A percentile compares a stretch with the other conserved stretches of the same genome.
phyloP scores from a whole-genome alignment of 331 rosid species.

The Acacia concinna region DNA sequence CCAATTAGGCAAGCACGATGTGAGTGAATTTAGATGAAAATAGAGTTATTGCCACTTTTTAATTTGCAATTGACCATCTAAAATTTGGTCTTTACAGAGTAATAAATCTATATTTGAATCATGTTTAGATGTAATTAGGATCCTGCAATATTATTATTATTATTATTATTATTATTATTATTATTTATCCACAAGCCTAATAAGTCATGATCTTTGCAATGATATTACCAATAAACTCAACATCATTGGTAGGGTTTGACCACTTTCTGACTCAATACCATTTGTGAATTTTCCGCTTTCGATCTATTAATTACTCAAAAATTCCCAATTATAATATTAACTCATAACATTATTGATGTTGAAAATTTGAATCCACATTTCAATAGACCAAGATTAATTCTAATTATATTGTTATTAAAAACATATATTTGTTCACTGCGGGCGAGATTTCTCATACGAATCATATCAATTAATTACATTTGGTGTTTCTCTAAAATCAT shows the following conservation, averaged over 20 bases:
- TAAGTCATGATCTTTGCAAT: not conserved
- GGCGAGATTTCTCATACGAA: not conserved
- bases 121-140: not conserved
- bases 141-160: not conserved
- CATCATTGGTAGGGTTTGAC: not conserved
- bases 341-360: not conserved
- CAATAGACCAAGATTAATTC: not conserved
- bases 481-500: no score
- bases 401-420: not conserved
- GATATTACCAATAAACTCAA: not conserved
- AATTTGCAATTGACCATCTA: not conserved
- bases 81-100: not conserved
- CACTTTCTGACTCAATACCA: not conserved
- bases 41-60: not conserved
- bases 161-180: not conserved
- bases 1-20: not conserved
- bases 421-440: not conserved
- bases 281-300: not conserved
- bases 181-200: not conserved
- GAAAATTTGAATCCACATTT: not conserved
- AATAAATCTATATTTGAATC: not conserved
- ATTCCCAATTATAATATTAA: not conserved
- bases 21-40: not conserved
- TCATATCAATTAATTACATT: not conserved
- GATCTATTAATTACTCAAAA: not conserved